phyloP scores from a whole-genome alignment of 345 rosid species.

The Excoecaria cochinchinensis region DNA sequence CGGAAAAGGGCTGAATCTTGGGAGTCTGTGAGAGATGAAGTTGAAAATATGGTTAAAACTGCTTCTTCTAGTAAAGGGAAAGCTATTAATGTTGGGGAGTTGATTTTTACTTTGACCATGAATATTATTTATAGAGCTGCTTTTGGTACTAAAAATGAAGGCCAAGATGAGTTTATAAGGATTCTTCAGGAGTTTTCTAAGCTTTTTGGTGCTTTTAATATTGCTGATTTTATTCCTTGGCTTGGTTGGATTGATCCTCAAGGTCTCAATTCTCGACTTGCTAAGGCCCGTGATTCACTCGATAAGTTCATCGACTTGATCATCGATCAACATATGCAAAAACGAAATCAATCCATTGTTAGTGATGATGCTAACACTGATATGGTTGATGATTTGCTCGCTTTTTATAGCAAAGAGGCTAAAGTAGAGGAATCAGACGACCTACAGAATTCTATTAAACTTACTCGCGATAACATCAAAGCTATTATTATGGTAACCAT shows the following conservation, averaged over 20 bases:
- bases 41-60: conserved; percentile 43
- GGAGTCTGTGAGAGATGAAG: conserved; percentile 90
- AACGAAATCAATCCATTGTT: conserved; percentile 19
- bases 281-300: conserved; percentile 60
- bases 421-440: conserved; percentile 53
- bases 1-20: conserved; percentile 92
- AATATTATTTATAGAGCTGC: conserved; percentile 82
- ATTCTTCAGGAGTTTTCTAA: conserved; percentile 90
- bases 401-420: conserved; percentile 65
- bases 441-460: conserved; percentile 55
- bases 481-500: conserved; percentile 84
- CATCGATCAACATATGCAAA: conserved; percentile 70
- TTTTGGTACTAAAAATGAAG: conserved; percentile 62
- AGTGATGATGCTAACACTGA: conserved; percentile 46
- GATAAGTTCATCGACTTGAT: conserved; percentile 76
- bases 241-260: conserved; percentile 69
- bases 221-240: conserved; percentile 76
- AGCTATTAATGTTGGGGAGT: conserved; percentile 68
- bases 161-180: conserved; percentile 70
- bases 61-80: conserved; percentile 48
- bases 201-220: conserved; percentile 89
- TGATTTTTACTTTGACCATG: conserved; percentile 66
- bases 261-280: conserved; percentile 58
- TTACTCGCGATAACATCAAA: conserved; percentile 76
- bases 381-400: conserved; percentile 88